Conservation (phyloP, 345 rosid species). For the Stellera chamaejasme region DNA sequence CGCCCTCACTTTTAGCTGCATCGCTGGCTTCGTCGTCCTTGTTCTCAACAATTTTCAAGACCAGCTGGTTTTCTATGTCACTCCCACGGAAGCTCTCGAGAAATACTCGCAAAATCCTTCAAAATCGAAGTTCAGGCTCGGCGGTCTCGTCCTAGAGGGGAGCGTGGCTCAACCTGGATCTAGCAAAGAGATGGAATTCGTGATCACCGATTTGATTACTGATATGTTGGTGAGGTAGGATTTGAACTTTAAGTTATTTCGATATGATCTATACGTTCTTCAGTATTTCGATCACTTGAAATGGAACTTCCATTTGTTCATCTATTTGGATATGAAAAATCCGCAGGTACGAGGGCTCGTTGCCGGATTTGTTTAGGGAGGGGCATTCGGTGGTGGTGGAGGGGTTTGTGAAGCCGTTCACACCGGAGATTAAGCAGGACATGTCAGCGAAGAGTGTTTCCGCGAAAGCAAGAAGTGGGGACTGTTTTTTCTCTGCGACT, state of each 20-base stretch:
- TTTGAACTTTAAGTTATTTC: too few species aligned
- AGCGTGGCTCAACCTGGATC: slow-evolving; percentile 72
- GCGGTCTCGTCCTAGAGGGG: slow-evolving; percentile 92
- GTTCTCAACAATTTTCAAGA: slow-evolving; percentile 86
- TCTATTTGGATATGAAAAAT: too few species aligned
- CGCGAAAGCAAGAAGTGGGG: slow-evolving; percentile 55
- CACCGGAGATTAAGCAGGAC: slow-evolving; percentile 53
- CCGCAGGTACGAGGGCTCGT: slow-evolving; percentile 52
- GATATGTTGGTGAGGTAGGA: slow-evolving; percentile 52
- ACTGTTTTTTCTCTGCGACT: slow-evolving; percentile 64
- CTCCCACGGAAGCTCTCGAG: slow-evolving; percentile 81
- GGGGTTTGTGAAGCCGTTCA: slow-evolving; percentile 74
- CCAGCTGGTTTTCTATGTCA: slow-evolving; percentile 79
- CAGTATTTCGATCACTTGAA: too few species aligned
- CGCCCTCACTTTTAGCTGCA: slow-evolving; percentile 78
- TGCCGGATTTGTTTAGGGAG: slow-evolving; percentile 88
- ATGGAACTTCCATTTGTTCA: too few species aligned
- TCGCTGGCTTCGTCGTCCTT: slow-evolving; percentile 79
- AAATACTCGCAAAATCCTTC: slow-evolving; percentile 58
- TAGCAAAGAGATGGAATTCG: slow-evolving; percentile 76
- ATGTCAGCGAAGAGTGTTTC: slow-evolving; percentile 41
- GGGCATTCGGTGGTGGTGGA: slow-evolving; percentile 95
- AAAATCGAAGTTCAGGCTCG: slow-evolving; percentile 66
- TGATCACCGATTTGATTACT: slow-evolving; percentile 75
- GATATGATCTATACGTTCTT: too few species aligned